Evolutionary conservation across 441 rosid species (phyloP).

Genomic region (Flueggea neowawraea): DNA sequence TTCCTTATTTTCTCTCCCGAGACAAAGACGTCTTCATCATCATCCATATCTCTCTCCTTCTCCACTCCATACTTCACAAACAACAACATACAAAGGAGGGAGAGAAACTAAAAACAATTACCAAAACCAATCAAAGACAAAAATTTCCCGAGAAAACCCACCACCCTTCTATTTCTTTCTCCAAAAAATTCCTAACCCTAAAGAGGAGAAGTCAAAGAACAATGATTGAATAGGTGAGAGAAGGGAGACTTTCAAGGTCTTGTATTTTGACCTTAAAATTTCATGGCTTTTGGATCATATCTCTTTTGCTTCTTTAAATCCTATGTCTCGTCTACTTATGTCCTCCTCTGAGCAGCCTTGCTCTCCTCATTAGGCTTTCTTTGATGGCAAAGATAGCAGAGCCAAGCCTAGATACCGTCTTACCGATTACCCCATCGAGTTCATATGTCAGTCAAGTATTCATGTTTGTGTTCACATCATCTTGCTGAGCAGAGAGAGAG

Average conservation of each 20-base stretch:
- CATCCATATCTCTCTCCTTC: slow-evolving; percentile 1
- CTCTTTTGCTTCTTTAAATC: slow-evolving; percentile 38
- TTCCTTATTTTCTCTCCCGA: slow-evolving; percentile 16
- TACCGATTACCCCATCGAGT: slow-evolving; percentile 43
- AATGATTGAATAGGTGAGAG: slow-evolving; percentile 1
- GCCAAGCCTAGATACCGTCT: slow-evolving; percentile 24
- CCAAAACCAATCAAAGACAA: no score
- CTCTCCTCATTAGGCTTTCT: slow-evolving; percentile 93
- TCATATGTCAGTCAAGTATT: slow-evolving; percentile 42
- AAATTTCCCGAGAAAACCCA: neutral
- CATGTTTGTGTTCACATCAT: neutral
- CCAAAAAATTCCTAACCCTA: slow-evolving; percentile 51
- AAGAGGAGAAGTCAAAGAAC: slow-evolving; percentile 28
- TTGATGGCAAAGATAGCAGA: slow-evolving; percentile 38
- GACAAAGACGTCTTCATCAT: neutral
- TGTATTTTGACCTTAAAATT: slow-evolving; percentile 56
- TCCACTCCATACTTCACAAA: neutral
- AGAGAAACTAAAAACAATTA: no score
- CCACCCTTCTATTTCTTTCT: no score
- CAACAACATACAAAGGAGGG: neutral
- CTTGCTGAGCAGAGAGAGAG: no score
- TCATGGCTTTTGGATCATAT: slow-evolving; percentile 80
- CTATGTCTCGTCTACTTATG: slow-evolving; percentile 49
- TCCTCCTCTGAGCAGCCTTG: slow-evolving; percentile 66
- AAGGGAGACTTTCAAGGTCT: slow-evolving; percentile 35